Evolutionary conservation across 2,329 filamentous ascomycete genomes (phyloP).

Genomic region (Colletotrichum sp.): DNA sequence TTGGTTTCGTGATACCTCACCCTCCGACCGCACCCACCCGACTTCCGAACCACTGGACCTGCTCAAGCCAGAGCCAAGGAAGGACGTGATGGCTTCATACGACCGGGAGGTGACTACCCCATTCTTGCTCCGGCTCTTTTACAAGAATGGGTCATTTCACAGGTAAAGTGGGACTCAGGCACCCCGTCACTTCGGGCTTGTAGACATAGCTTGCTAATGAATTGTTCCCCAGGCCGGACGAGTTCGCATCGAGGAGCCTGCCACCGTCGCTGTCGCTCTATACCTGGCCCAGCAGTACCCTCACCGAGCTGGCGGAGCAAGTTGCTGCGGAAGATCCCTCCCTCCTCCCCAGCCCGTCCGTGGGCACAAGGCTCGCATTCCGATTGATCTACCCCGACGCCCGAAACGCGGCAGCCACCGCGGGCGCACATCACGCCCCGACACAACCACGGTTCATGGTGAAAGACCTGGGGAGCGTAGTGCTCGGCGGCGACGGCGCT

Average conservation of each 20-base stretch:
- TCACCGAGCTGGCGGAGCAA: conserved; percentile 81
- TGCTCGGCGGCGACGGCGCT: conserved; percentile 62
- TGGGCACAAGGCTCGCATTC: conserved; percentile 87
- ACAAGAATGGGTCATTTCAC: conserved; percentile 76
- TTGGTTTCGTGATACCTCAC: background rate
- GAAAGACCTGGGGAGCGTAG: conserved; percentile 83
- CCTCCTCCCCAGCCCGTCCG: conserved; percentile 73
- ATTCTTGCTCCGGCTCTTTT: conserved; percentile 87
- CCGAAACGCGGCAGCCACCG: conserved; percentile 28
- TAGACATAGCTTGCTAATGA: background rate
- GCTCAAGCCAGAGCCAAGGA: background rate
- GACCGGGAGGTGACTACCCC: conserved; percentile 77
- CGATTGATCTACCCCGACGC: conserved; percentile 86
- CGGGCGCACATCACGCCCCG: conserved; percentile 41
- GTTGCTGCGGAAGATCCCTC: conserved; percentile 66
- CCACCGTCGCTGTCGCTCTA: conserved; percentile 79
- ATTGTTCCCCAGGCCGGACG: conserved; percentile 61
- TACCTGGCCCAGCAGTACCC: conserved; percentile 82
- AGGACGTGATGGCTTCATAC: conserved; percentile 9
- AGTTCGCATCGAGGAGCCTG: conserved; percentile 67
- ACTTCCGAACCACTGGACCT: background rate
- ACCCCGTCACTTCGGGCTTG: conserved; percentile 19
- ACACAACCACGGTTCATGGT: conserved; percentile 66
- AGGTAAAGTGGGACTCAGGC: conserved; percentile 48
- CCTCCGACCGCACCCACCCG: background rate